Conservation (phyloP, 2,329 filamentous ascomycete species). For the Penicillium nordicum region DNA sequence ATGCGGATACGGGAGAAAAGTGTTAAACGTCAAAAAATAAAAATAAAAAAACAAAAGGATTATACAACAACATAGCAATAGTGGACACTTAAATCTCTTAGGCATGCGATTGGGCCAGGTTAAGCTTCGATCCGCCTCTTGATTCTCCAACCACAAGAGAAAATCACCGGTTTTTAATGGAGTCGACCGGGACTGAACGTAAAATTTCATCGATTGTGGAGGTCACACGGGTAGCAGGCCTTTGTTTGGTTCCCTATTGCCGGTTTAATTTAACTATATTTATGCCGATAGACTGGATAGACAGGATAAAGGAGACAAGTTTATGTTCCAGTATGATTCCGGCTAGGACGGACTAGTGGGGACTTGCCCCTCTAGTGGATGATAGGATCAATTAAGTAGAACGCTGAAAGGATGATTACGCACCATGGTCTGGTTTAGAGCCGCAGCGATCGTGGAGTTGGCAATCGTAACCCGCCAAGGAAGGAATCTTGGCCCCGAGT, state of each 20-base stretch:
- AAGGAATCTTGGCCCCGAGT: slow-evolving; percentile 12
- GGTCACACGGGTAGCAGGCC: neutral
- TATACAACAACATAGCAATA: slow-evolving; percentile 6
- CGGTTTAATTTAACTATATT: neutral
- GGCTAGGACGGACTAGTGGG: neutral
- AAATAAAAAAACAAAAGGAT: neutral
- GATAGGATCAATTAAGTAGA: slow-evolving; percentile 2
- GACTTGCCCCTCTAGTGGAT: neutral
- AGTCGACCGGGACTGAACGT: neutral
- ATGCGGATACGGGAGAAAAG: neutral
- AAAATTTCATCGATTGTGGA: neutral
- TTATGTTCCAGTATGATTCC: neutral
- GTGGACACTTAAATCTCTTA: neutral
- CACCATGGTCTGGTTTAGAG: neutral
- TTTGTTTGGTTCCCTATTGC: neutral
- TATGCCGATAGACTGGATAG: neutral
- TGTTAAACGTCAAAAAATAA: neutral
- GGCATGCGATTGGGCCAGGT: slow-evolving; percentile 8
- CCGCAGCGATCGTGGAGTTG: slow-evolving; percentile 17
- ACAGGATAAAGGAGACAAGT: neutral
- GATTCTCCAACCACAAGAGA: neutral
- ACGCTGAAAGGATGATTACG: slow-evolving; percentile 7
- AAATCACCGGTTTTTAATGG: neutral
- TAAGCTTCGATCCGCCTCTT: slow-evolving; percentile 14
- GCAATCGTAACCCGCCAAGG: neutral